phyloP scores from a whole-genome alignment of 306 rosid species.

The Abrus precatorius region DNA sequence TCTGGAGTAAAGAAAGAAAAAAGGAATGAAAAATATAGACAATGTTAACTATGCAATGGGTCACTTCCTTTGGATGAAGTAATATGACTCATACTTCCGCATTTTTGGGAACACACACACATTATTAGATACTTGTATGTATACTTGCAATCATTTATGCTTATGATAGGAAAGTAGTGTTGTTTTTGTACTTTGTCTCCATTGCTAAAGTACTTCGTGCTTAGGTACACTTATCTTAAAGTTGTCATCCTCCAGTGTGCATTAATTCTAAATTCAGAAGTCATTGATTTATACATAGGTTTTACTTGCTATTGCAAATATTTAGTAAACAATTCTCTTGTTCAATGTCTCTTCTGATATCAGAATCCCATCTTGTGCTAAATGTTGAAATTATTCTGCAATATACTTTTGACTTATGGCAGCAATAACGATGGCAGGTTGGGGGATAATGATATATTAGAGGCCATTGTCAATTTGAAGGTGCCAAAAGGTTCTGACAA shows the following conservation, averaged over 20 bases:
- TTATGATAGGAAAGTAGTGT: constrained; percentile 19
- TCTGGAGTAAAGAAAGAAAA: constrained; percentile 11
- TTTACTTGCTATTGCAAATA: constrained; percentile 28
- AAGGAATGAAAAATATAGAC: background rate
- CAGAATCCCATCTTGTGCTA: constrained; percentile 40
- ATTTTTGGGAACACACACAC: background rate
- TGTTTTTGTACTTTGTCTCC: background rate
- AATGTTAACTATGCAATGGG: background rate
- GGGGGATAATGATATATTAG: constrained; percentile 73
- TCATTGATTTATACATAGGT: constrained; percentile 8
- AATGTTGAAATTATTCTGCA: constrained; percentile 31
- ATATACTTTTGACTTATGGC: constrained; percentile 49
- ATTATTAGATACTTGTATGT: background rate
- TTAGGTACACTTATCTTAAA: constrained; percentile 23
- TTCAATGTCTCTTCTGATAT: constrained; percentile 24
- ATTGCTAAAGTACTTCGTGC: constrained; percentile 32
- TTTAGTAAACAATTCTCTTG: constrained; percentile 30
- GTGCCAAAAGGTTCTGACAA: constrained; percentile 91
- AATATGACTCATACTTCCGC: constrained; percentile 14
- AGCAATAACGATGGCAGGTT: constrained; percentile 65
- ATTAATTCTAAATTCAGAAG: constrained; percentile 18
- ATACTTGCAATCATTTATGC: constrained; percentile 5
- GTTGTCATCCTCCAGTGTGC: background rate
- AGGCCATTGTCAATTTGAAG: constrained; percentile 82
- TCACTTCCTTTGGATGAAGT: constrained; percentile 35